Evolutionary conservation across 2,329 filamentous ascomycete species (phyloP), one percentile per base, ranked within the genome.

Genomic region (Nemania sp.): DNA sequence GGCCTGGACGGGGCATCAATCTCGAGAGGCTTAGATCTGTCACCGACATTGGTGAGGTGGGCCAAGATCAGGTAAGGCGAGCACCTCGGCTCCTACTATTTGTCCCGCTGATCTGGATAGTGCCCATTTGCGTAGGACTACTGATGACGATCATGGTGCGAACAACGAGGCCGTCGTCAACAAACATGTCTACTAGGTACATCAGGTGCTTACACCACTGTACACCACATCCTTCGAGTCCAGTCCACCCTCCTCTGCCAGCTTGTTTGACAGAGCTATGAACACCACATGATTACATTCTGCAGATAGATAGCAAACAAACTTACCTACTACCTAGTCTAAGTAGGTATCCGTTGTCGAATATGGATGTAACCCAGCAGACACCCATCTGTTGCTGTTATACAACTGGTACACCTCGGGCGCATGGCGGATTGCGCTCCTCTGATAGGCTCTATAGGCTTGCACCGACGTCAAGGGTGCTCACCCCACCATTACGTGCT

Each of bases 21-120:
- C 20, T 40, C 29, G 5, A 43, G 34, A 48, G 17, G 17, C 32
- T 45, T 37, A 49, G 43, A 54, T 45, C 34, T 18, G 39, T 56
- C 57, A 57, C 57, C 21, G 39, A 60, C 43, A 57, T 56, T 55
- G 34, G 37, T 49, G 48, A 60, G 60, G 11, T 50, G 49, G 47
- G 29, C 32, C 39, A 32, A 50, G 48, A 25, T 25, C n/a, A 47
- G 21, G 9, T n/a, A 21, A 25, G 15, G 21, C 49, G 34, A 57
- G 40, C 29, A 45, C 46, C 51, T 54, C 55, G 48, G 48, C 55
- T 55, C 39, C 59, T 51, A 49, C 45, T 43, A 21, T 52, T 47
- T 29, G 46, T 45, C 50, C 52, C 54, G 49, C 51, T 56, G 58
- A 54, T 47, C 37, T 34, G 17, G 21, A 34, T 61, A 49, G 61